Evolutionary conservation across 257 asterid genomes (phyloP), one percentile per base, ranked within the genome.

Genomic region (Catharanthus roseus): DNA sequence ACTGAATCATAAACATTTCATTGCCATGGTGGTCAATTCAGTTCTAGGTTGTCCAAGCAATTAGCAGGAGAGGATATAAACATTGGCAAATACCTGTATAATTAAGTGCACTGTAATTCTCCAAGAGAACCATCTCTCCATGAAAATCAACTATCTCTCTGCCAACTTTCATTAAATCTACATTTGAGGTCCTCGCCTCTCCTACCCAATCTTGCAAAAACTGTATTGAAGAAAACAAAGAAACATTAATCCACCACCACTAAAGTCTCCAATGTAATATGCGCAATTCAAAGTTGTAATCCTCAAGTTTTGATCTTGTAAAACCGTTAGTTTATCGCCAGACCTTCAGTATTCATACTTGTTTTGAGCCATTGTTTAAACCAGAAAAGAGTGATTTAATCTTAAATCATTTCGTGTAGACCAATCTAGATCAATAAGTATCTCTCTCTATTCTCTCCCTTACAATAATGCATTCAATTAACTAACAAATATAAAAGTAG

Each of bases 81-180:
- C 16, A 72, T 72, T 29, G 62, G 38, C 55, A 29, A 65, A 65
- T 68, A 91, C 97, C 97, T 79, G 90, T 86, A 80, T 90, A 92
- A 83, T 89, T 89, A 71, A 92, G 96, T 75, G 89, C 92, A 75
- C 96, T 92, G 79, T 92, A 92, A 76, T 92, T 90, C 73, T 86
- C 91, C 80, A 92, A 71, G 74, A 90, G 77, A 75, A 92, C 80
- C 96, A 92, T 87, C 78, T 90, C 96, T n/a, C 96, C 98, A 41
- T 92, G 96, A 72, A 92, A 84, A 82, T 92, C 96, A 29, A 85
- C 96, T 42, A 88, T 81, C 72, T 79, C 79, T 65, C 89, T 80
- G 54, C 96, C 90, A 33, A 92, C 80, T 77, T 77, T 84, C 79
- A 84, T 80, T 69, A 85, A 77, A 80, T 83, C 88, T 73, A 58